Evolutionary conservation across 495 filamentous ascomycete genomes (phyloP), one percentile per base, ranked within the genome.

Genomic region (Pyronema omphalodes): DNA sequence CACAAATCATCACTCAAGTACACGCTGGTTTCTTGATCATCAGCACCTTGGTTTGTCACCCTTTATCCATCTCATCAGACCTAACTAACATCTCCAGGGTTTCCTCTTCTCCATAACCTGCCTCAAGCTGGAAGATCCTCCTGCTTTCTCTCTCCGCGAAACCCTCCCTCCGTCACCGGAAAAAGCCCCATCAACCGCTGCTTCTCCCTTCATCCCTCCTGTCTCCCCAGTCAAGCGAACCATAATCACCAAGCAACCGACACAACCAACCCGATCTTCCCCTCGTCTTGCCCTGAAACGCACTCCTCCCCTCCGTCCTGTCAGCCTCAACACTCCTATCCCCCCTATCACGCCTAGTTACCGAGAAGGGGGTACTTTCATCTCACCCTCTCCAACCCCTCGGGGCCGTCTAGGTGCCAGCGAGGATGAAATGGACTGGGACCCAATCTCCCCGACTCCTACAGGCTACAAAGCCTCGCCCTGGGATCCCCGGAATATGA

Each of bases 371-470:
- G 53, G 57, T 7, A 41, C 53, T 5, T 46, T 51, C 44, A 44
- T 55, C 34, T 60, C 59, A 6, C 59, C 59, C 9, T 47, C 49
- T 1, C 57, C 60, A n/a, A 47, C 53, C 0, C 53, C 52, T 12
- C 59, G 53, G n/a, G 23, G 59, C 11, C 49, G 33, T n/a, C 34
- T 45, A 14, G 7, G 23, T 29, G 23, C 23, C 23, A 29, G 33
- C 14, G 48, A 51, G 6, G 60, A 63, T 37, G 60, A 51, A 37
- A 63, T 63, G 60, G 60, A 63, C 59, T 63, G 60, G 60, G 60
- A 63, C 59, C 60, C 56, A 3, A 63, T 47, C 11, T 15, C 44
- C 3, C 44, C 44, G 14, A 47, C 44, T 23, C 44, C 44, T 15
- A 47, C 17, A 1, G 14, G 11, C 44, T 11, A 23, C 23, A 47